These are phyloP conservation scores for Yamadazyma laniorum DNA, from an alignment of 805 yeast species.

Conservation along the genomic window DNA sequence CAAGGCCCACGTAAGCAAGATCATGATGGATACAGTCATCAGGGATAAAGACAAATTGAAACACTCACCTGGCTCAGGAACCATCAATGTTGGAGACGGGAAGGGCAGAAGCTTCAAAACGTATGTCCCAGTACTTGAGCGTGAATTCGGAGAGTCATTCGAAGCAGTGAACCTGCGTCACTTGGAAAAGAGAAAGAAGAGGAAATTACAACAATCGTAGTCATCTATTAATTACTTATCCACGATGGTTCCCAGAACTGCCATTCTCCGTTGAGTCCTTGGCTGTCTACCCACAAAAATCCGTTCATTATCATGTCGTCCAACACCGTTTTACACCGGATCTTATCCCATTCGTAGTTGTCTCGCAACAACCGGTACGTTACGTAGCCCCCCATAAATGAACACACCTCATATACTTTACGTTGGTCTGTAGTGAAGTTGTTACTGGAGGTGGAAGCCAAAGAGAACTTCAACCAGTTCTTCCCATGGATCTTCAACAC, in stretches of 20 bases:
- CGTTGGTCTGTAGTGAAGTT: constrained; percentile 58
- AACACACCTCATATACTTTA: constrained; percentile 70
- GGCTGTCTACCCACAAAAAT: constrained; percentile 77
- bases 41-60: constrained; percentile 18
- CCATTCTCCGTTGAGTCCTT: constrained; percentile 28
- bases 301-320: constrained; percentile 83
- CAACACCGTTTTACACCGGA: constrained; percentile 60
- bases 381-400: constrained; percentile 70
- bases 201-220: neutral
- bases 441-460: constrained; percentile 25
- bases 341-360: constrained; percentile 71
- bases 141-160: constrained; percentile 62
- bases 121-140: constrained; percentile 56
- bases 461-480: constrained; percentile 45
- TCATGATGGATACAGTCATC: constrained; percentile 42
- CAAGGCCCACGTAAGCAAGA: constrained; percentile 51
- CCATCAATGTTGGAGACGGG: constrained; percentile 76
- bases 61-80: constrained; percentile 17
- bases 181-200: constrained; percentile 34
- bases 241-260: constrained; percentile 56
- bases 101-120: constrained; percentile 54
- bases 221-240: constrained; percentile 36
- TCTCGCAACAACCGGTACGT: constrained; percentile 61
- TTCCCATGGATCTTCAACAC: constrained; percentile 56
- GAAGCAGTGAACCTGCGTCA: constrained; percentile 69